Evolutionary conservation across 2,329 filamentous ascomycete genomes (phyloP).

Genomic region (Cadophora sp.): DNA sequence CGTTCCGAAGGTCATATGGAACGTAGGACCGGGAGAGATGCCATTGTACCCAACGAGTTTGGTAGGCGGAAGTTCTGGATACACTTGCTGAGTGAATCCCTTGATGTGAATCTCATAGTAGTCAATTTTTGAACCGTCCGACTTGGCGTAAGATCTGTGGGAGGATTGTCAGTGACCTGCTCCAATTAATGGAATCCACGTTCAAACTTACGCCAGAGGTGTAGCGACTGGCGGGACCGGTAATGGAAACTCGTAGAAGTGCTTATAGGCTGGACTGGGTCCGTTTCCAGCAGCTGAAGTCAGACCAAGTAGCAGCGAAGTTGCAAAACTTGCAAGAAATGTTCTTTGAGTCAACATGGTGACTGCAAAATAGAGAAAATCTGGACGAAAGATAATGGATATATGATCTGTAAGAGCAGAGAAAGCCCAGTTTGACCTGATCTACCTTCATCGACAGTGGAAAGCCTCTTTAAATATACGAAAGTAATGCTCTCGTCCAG

Average conservation of each 20-base stretch:
- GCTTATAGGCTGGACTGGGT: background rate
- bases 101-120: constrained; percentile 2
- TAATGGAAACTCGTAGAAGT: constrained; percentile 2
- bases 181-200: background rate
- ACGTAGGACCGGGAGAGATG: background rate
- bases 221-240: background rate
- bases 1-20: background rate
- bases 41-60: background rate
- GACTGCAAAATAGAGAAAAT: background rate
- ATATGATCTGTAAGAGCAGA: too few relatives aligned
- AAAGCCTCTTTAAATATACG: background rate
- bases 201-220: background rate
- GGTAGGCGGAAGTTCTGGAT: constrained; percentile 1
- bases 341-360: background rate
- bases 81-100: background rate
- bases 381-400: too few relatives aligned
- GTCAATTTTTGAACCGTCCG: background rate
- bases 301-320: background rate
- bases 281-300: background rate
- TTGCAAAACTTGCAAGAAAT: background rate
- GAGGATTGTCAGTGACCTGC: too few relatives aligned
- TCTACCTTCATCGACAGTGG: background rate
- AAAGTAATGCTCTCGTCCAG: background rate
- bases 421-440: background rate
- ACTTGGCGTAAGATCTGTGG: background rate